phyloP scores from a whole-genome alignment of 2,329 filamentous ascomycete genomes.

The Gremmenia infestans region DNA sequence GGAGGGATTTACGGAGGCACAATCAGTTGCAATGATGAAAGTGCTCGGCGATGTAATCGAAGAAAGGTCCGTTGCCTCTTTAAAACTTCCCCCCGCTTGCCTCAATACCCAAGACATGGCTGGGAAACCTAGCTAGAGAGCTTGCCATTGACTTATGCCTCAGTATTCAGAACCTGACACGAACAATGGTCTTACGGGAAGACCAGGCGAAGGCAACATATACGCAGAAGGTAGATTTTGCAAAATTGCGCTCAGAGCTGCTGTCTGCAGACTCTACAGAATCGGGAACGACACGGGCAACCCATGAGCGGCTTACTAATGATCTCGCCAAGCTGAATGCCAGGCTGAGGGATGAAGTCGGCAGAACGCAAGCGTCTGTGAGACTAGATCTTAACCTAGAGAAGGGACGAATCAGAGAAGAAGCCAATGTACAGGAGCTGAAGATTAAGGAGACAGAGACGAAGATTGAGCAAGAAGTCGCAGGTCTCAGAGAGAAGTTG shows the following conservation, averaged over 20 bases:
- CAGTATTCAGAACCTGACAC: conserved; percentile 92
- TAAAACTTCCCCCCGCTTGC: background rate
- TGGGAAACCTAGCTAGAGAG: background rate
- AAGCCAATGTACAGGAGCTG: conserved; percentile 93
- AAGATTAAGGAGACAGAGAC: conserved; percentile 99
- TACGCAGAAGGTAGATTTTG: conserved; percentile 93
- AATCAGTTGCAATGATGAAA: conserved; percentile 97
- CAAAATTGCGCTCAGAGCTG: conserved; percentile 91
- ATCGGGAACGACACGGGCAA: conserved; percentile 77
- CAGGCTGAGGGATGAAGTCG: conserved; percentile 86
- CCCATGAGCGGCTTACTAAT: conserved; percentile 89
- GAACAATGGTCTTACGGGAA: conserved; percentile 96
- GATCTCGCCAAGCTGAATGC: conserved; percentile 92
- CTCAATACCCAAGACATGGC: no score
- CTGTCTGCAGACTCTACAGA: conserved; percentile 89
- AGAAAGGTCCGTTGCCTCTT: conserved; percentile 60
- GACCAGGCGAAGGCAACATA: conserved; percentile 79
- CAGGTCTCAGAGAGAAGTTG: conserved; percentile 81
- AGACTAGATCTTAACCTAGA: conserved; percentile 91
- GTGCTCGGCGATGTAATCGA: conserved; percentile 95
- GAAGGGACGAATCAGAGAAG: conserved; percentile 92
- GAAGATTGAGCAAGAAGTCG: conserved; percentile 96
- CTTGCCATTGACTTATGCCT: conserved; percentile 7
- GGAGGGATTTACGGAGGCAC: conserved; percentile 93
- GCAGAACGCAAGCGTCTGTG: conserved; percentile 88